phyloP scores from a whole-genome alignment of 495 filamentous ascomycete species.

The Bryoglossum gracile region DNA sequence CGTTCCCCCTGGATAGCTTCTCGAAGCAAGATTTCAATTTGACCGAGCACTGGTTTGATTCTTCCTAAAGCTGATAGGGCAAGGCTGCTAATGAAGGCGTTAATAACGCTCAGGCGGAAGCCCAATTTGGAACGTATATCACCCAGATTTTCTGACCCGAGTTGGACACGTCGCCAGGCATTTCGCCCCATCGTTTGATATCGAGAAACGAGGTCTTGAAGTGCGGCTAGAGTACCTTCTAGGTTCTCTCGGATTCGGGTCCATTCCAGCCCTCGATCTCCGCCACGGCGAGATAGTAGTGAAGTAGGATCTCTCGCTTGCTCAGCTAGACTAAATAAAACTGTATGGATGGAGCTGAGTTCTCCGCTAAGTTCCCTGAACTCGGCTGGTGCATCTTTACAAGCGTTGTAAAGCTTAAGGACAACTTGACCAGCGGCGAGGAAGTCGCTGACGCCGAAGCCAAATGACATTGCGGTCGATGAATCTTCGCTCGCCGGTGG shows the following conservation, averaged over 20 bases:
- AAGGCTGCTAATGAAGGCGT: constrained; percentile 1
- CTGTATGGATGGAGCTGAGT: constrained; percentile 2
- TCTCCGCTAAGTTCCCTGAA: not conserved
- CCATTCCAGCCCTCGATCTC: not conserved
- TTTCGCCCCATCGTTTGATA: constrained; percentile 7
- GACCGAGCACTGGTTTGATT: constrained; percentile 7
- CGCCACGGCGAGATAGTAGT: not conserved
- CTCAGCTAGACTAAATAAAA: not conserved
- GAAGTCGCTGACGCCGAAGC: constrained; percentile 6
- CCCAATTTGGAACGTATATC: not conserved
- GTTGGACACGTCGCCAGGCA: not conserved
- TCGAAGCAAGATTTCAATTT: not conserved
- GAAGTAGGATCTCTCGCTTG: not conserved
- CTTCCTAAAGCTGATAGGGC: not conserved
- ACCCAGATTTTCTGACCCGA: not conserved
- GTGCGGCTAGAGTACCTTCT: not conserved
- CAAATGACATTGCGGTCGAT: constrained; percentile 11
- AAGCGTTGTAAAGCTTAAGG: not conserved
- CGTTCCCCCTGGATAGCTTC: not conserved
- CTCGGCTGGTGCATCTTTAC: constrained; percentile 2
- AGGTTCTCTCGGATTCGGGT: not conserved
- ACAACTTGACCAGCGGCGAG: constrained; percentile 1
- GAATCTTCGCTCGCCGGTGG: too few relatives aligned
- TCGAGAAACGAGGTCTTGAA: not conserved
- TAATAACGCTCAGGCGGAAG: constrained; percentile 1